Percentiles rank a stretch among this genome's conserved stretches.
phyloP scores from a whole-genome alignment of 495 filamentous ascomycete species.

The Massariosphaeria phaeospora region DNA sequence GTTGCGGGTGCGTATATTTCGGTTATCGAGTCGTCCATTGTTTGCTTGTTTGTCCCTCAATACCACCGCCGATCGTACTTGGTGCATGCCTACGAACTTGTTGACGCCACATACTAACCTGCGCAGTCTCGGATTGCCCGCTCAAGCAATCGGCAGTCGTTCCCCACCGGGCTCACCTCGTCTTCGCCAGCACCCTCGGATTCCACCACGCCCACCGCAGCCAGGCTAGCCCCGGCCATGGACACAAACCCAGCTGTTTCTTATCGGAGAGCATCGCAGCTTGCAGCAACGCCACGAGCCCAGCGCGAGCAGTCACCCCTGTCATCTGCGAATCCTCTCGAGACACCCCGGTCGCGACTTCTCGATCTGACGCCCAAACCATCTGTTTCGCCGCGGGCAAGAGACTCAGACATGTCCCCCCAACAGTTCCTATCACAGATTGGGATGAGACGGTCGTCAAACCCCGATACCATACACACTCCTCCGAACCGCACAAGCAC shows the following conservation, averaged over 20 bases:
- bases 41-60: neutral
- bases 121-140: slow-evolving; percentile 32
- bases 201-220: slow-evolving; percentile 17
- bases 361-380: slow-evolving; percentile 24
- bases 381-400: slow-evolving; percentile 14
- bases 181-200: slow-evolving; percentile 16
- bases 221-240: slow-evolving; percentile 14
- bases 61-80: neutral
- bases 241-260: slow-evolving; percentile 18
- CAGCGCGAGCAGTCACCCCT: slow-evolving; percentile 28
- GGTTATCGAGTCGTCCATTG: too few relatives aligned
- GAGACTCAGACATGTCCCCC: slow-evolving; percentile 39
- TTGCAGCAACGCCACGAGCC: slow-evolving; percentile 14
- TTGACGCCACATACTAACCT: slow-evolving; percentile 2
- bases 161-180: slow-evolving; percentile 23
- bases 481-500: slow-evolving; percentile 21
- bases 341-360: slow-evolving; percentile 20
- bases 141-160: slow-evolving; percentile 30
- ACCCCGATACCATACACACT: slow-evolving; percentile 21
- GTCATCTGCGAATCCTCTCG: slow-evolving; percentile 17
- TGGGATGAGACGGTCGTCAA: slow-evolving; percentile 47
- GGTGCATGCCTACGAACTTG: neutral
- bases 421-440: slow-evolving; percentile 44
- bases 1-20: slow-evolving; percentile 45
- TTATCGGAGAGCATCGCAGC: slow-evolving; percentile 15